Evolutionary conservation across 169 alveolate genomes (phyloP).

Genomic region (Plasmodium vinckei): DNA sequence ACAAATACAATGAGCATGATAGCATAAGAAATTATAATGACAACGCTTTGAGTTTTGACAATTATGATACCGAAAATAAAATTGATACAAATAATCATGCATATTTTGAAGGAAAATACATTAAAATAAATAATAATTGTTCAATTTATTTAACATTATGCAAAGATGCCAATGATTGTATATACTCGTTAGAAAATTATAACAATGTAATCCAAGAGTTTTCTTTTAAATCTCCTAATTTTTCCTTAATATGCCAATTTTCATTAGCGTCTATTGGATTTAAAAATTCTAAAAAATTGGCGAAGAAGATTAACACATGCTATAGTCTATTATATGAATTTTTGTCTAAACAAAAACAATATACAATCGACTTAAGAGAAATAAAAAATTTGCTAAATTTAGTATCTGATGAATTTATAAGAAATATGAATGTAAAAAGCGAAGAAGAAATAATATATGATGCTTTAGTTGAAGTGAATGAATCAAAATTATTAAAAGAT

Average conservation of each 20-base stretch:
- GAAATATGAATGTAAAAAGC: slow-evolving; percentile 35
- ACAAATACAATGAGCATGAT: neutral
- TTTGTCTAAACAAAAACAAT: slow-evolving; percentile 95
- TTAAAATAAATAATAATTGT: slow-evolving; percentile 92
- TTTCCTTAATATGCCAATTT: slow-evolving; percentile 92
- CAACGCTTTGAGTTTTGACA: neutral
- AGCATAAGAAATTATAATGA: neutral
- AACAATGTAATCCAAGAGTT: slow-evolving; percentile 94
- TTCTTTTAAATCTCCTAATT: slow-evolving; percentile 94
- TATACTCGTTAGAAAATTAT: slow-evolving; percentile 96
- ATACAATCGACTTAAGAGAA: slow-evolving; percentile 98
- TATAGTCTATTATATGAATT: slow-evolving; percentile 93
- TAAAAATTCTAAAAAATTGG: slow-evolving; percentile 92
- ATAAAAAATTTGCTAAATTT: slow-evolving; percentile 93
- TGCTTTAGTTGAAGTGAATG: slow-evolving; percentile 68
- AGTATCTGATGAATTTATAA: slow-evolving; percentile 61
- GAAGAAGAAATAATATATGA: slow-evolving; percentile 74
- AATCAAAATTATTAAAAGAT: slow-evolving; percentile 62
- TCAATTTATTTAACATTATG: slow-evolving; percentile 98
- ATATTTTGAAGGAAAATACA: slow-evolving; percentile 81
- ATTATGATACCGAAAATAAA: neutral
- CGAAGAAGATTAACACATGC: slow-evolving; percentile 94
- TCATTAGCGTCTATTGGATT: slow-evolving; percentile 97
- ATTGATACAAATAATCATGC: neutral
- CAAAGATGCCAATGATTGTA: slow-evolving; percentile 98